These are phyloP conservation scores for Aschersonia sp. DNA, from an alignment of 2,329 filamentous ascomycete species.

Conservation along the genomic window DNA sequence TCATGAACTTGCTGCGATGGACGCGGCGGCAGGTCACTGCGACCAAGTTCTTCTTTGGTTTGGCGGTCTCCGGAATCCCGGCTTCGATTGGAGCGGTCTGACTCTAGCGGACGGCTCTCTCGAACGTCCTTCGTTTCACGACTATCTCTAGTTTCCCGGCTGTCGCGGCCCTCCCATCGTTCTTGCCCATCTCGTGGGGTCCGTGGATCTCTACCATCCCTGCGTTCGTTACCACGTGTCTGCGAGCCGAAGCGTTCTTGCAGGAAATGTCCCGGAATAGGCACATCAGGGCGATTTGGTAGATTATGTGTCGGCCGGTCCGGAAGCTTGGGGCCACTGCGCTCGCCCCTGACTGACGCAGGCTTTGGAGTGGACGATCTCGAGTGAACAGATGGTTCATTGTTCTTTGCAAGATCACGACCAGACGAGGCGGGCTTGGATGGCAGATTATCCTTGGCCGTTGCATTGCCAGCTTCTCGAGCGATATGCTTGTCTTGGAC, in stretches of 20 bases:
- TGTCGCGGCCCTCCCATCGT: conserved; percentile 14
- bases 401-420: conserved; percentile 13
- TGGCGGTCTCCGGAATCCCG: conserved; percentile 32
- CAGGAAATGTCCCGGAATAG: conserved; percentile 31
- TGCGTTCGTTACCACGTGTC: conserved; percentile 23
- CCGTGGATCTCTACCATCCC: conserved; percentile 19
- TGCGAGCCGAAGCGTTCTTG: conserved; percentile 29
- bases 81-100: conserved; percentile 23
- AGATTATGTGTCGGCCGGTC: conserved; percentile 25
- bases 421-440: conserved; percentile 13
- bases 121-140: conserved; percentile 14
- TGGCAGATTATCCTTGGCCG: conserved; percentile 18
- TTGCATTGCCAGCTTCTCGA: conserved; percentile 1
- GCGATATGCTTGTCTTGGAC: conserved; percentile 39
- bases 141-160: conserved; percentile 23
- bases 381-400: conserved; percentile 8
- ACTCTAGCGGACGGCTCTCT: conserved; percentile 23
- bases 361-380: conserved; percentile 15
- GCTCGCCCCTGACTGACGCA: conserved; percentile 12
- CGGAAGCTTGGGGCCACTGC: conserved; percentile 20
- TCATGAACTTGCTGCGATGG: conserved; percentile 28
- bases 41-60: conserved; percentile 9
- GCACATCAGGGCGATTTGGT: conserved; percentile 44
- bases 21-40: conserved; percentile 18
- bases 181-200: conserved; percentile 14